Evolutionary conservation across 176 grass and related monocot genomes (phyloP).

Genomic region (Ensete glaucum): DNA sequence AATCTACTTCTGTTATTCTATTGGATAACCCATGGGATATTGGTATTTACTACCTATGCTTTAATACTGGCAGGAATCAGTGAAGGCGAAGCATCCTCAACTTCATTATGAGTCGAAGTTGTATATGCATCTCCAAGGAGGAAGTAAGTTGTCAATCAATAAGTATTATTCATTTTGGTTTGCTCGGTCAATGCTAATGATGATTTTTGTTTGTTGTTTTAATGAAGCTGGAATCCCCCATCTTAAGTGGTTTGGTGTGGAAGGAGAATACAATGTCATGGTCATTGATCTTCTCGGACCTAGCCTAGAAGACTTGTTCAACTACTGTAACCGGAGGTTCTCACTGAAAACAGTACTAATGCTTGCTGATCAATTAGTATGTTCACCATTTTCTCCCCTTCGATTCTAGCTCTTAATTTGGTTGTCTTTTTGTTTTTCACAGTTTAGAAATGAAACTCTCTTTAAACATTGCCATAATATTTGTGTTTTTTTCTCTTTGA

Average conservation of each 20-base stretch:
- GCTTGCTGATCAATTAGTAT: conserved; percentile 79
- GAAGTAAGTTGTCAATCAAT: conserved; percentile 49
- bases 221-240: conserved; percentile 57
- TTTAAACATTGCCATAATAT: background rate
- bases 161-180: background rate
- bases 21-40: background rate
- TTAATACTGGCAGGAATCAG: conserved; percentile 40
- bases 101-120: conserved; percentile 81
- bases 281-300: conserved; percentile 78
- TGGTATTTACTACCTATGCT: background rate
- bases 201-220: background rate
- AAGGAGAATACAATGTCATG: conserved; percentile 81
- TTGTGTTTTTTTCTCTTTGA: conserved; percentile 7
- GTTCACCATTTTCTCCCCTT: background rate
- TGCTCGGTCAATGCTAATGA: background rate
- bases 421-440: background rate
- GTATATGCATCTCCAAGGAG: conserved; percentile 66
- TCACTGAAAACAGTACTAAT: conserved; percentile 70
- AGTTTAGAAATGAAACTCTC: background rate
- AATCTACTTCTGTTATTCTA: too few species aligned
- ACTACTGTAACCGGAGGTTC: conserved; percentile 68
- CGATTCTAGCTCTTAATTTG: background rate
- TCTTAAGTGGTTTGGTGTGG: conserved; percentile 69
- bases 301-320: conserved; percentile 74
- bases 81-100: conserved; percentile 73